phyloP scores from a whole-genome alignment of 108 stramenopile species.

The Tribonema minus region DNA sequence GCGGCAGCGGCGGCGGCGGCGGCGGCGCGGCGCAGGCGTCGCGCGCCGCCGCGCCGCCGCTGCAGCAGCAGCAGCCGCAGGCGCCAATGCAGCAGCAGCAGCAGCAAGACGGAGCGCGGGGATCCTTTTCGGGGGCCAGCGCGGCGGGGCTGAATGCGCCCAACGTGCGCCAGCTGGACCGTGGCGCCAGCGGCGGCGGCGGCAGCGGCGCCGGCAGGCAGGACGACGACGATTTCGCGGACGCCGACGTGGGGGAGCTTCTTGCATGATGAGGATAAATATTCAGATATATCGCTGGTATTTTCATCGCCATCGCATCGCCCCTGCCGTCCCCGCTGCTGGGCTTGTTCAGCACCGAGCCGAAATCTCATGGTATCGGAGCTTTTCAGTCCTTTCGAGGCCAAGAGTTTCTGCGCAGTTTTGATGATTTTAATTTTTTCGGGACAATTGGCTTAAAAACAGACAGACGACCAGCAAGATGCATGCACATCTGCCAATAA shows the following conservation, averaged over 20 bases:
- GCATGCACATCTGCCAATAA: no score
- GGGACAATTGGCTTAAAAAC: no score
- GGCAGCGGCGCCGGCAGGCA: neutral
- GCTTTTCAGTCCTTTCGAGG: no score
- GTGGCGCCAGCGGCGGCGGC: neutral
- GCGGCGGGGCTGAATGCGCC: neutral
- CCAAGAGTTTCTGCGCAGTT: no score
- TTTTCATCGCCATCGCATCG: no score
- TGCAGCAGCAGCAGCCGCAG: neutral
- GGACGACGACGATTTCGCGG: slow-evolving; percentile 39
- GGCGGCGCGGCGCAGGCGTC: neutral
- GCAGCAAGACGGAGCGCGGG: neutral
- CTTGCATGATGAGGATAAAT: slow-evolving; percentile 7
- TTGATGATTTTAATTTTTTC: no score
- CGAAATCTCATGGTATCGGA: neutral
- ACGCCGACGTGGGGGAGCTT: slow-evolving; percentile 44
- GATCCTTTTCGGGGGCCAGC: neutral
- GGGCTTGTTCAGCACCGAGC: no score
- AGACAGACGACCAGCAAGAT: no score
- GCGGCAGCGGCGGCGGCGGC: slow-evolving; percentile 1
- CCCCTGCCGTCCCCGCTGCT: no score
- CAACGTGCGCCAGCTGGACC: neutral
- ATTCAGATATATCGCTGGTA: no score
- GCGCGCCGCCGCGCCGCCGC: neutral
- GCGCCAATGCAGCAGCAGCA: neutral